Evolutionary conservation across 129 eudicot species (phyloP).

Genomic region (Mikania micrantha): DNA sequence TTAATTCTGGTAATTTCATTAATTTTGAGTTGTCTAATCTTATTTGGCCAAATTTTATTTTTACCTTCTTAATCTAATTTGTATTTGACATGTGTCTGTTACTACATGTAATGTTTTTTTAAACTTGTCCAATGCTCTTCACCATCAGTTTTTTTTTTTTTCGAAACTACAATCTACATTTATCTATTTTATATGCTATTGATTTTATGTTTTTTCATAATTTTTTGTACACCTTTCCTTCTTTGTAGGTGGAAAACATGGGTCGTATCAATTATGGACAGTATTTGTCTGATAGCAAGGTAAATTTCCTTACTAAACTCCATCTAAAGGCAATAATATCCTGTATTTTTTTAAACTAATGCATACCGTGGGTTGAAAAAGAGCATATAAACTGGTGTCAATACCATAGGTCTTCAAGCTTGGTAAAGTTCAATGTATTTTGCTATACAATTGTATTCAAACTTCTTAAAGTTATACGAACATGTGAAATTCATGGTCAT

Average conservation of each 20-base stretch:
- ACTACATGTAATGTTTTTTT: not conserved
- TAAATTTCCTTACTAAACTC: conserved; percentile 22
- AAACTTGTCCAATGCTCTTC: not conserved
- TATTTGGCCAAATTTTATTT: not conserved
- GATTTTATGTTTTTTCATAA: not conserved
- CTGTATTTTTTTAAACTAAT: not conserved
- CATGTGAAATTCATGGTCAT: not conserved
- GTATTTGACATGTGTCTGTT: not conserved
- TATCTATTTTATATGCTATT: no score
- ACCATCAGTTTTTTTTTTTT: not conserved
- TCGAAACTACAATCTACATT: not conserved
- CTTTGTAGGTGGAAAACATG: conserved; percentile 83
- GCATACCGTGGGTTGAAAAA: not conserved
- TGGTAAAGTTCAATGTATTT: no score
- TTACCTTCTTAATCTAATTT: not conserved
- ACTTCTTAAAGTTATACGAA: no score
- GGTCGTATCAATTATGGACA: conserved; percentile 87
- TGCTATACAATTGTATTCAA: no score
- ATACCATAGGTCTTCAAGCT: no score
- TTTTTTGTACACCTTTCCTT: not conserved
- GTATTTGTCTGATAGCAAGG: conserved; percentile 76
- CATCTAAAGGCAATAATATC: not conserved
- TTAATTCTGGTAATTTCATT: conserved; percentile 59
- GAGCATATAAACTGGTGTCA: not conserved
- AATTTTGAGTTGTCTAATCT: conserved; percentile 17